Conservation (phyloP, 2,329 filamentous ascomycete species). For the Botrytis fabae region DNA sequence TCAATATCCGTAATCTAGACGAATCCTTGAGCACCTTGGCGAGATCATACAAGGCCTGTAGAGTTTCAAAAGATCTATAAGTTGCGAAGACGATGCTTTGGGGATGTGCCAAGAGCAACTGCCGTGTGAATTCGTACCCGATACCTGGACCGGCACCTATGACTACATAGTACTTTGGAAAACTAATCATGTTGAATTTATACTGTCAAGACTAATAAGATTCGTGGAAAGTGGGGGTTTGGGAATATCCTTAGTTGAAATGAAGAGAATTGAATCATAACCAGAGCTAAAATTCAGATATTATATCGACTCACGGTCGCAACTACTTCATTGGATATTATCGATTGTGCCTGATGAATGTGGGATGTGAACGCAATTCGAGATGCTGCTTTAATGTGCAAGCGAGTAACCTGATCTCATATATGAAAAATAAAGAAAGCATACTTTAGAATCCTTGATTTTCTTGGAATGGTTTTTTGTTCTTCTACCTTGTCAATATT, state of each 20-base stretch:
- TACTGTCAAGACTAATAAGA: neutral
- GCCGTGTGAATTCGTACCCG: conserved; percentile 45
- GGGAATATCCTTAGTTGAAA: neutral
- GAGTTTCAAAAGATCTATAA: conserved; percentile 38
- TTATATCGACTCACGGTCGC: neutral
- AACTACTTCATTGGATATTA: neutral
- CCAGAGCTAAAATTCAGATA: neutral
- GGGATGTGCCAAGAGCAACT: conserved; percentile 43
- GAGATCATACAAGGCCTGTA: neutral
- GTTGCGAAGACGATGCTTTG: conserved; percentile 48
- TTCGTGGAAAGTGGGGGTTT: neutral
- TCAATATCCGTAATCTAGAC: conserved; percentile 30
- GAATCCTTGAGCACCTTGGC: neutral
- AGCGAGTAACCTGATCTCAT: neutral
- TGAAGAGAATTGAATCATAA: neutral
- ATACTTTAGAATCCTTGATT: neutral
- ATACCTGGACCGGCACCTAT: conserved; percentile 50
- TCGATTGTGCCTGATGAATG: neutral
- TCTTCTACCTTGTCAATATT: neutral
- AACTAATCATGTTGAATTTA: neutral
- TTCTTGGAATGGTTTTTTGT: too few species aligned
- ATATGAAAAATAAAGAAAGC: neutral
- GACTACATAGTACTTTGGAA: conserved; percentile 39
- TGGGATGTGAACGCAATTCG: neutral
- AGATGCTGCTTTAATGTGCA: neutral